phyloP scores from a whole-genome alignment of 1,284 basidiomycete species.

The Sanghuangporus weigelae region DNA sequence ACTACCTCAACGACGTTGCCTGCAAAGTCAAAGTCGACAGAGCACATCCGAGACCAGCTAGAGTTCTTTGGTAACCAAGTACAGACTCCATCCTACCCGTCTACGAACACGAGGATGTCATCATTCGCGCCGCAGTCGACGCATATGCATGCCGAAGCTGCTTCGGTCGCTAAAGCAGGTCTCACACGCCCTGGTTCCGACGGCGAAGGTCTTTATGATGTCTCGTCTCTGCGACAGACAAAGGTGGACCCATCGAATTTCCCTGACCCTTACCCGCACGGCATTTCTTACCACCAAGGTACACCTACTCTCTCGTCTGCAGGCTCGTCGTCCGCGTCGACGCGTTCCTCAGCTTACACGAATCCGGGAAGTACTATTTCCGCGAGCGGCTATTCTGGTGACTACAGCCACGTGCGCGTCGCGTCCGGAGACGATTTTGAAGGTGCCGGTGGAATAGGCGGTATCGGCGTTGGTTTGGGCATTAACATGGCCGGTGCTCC shows the following conservation, averaged over 20 bases:
- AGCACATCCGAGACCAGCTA: constrained; percentile 6
- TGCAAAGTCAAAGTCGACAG: neutral
- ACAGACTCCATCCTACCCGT: neutral
- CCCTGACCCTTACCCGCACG: constrained; percentile 42
- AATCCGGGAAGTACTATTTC: constrained; percentile 52
- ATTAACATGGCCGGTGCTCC: constrained; percentile 35
- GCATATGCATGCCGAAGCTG: neutral
- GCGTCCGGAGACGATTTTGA: constrained; percentile 44
- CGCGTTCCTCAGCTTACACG: constrained; percentile 72
- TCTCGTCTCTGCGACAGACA: constrained; percentile 41
- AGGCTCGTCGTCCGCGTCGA: constrained; percentile 62
- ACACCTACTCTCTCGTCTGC: constrained; percentile 59
- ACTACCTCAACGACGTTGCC: neutral
- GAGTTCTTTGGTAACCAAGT: constrained; percentile 10
- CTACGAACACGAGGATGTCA: constrained; percentile 2
- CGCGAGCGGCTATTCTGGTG: constrained; percentile 36
- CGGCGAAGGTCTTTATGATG: constrained; percentile 36
- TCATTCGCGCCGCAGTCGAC: constrained; percentile 5
- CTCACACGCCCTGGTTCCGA: constrained; percentile 30
- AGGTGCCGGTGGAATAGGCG: constrained; percentile 7
- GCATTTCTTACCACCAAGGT: constrained; percentile 31
- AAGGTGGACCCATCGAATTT: constrained; percentile 59
- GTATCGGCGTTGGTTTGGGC: constrained; percentile 27
- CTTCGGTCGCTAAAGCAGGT: neutral
- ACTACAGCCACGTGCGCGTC: constrained; percentile 61